Percentiles rank a stretch among this genome's conserved stretches.
These are phyloP conservation scores for Colletotrichum australisinense DNA, from an alignment of 2,329 filamentous ascomycete species.

Conservation along the genomic window DNA sequence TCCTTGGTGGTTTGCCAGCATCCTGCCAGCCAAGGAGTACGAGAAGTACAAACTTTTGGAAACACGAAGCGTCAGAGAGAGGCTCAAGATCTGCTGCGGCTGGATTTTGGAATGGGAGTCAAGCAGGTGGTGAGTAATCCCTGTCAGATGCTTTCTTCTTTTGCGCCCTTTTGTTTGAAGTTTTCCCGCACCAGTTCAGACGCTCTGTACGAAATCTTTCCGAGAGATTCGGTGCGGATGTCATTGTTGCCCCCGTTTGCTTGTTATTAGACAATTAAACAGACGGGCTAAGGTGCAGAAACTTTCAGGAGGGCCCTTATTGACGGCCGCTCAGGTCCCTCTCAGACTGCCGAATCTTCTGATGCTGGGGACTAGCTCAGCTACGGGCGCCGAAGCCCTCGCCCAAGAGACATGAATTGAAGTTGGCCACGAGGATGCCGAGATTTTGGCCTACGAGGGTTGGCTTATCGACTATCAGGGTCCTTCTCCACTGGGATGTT, in stretches of 20 bases:
- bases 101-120: conserved; percentile 83
- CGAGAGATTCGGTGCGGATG: neutral
- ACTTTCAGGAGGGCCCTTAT: conserved; percentile 33
- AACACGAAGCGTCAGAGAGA: conserved; percentile 80
- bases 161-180: neutral
- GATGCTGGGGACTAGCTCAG: conserved; percentile 34
- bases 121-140: conserved; percentile 73
- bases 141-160: neutral
- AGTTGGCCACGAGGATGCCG: neutral
- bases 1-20: conserved; percentile 90
- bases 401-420: conserved; percentile 2
- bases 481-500: neutral
- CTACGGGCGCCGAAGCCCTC: neutral
- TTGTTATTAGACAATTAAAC: conserved; percentile 36
- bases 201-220: neutral
- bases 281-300: conserved; percentile 37
- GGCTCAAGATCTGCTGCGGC: conserved; percentile 83
- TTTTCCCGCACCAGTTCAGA: conserved; percentile 4
- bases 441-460: neutral
- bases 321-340: conserved; percentile 39
- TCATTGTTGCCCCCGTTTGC: conserved; percentile 24
- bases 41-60: conserved; percentile 83
- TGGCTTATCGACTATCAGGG: neutral
- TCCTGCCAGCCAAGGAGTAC: conserved; percentile 79
- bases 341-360: conserved; percentile 38